These are phyloP conservation scores for Blastobotrys peoriensis DNA, from an alignment of 805 yeast species.

Conservation along the genomic window DNA sequence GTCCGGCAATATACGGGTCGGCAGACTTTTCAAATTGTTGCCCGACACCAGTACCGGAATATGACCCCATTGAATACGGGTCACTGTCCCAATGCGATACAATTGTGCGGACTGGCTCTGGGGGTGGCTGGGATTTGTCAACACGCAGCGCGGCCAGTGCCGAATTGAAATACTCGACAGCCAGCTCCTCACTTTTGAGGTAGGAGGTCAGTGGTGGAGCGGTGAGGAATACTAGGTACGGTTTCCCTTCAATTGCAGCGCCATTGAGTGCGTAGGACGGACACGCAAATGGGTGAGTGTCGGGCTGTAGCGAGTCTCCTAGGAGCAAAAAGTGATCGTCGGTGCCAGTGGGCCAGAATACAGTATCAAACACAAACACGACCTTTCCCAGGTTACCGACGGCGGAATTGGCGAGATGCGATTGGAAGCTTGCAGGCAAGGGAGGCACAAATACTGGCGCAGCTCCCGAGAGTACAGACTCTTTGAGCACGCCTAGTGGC, in stretches of 20 bases:
- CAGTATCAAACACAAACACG: conserved; percentile 25
- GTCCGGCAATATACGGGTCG: conserved; percentile 55
- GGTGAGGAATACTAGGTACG: conserved; percentile 56
- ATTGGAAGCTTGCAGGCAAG: not conserved
- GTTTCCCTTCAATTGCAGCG: conserved; percentile 42
- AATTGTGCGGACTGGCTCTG: not conserved
- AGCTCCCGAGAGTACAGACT: not conserved
- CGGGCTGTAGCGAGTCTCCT: not conserved
- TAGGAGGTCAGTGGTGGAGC: conserved; percentile 69
- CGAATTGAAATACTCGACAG: not conserved
- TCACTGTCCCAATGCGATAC: conserved; percentile 28
- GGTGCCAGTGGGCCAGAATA: conserved; percentile 26
- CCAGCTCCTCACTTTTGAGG: conserved; percentile 30
- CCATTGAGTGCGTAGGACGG: conserved; percentile 37
- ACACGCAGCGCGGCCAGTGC: not conserved
- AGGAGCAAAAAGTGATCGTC: conserved; percentile 7
- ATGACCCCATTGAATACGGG: conserved; percentile 66
- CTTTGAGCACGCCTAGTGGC: conserved; percentile 60
- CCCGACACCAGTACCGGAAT: conserved; percentile 63
- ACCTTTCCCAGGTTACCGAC: conserved; percentile 23
- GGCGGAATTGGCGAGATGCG: not conserved
- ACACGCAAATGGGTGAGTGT: not conserved
- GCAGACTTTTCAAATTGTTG: conserved; percentile 32
- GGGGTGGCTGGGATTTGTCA: not conserved
- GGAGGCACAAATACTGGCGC: not conserved